Conservation (phyloP, 1,284 basidiomycete species). For the Lentinula novae-zelandiae region DNA sequence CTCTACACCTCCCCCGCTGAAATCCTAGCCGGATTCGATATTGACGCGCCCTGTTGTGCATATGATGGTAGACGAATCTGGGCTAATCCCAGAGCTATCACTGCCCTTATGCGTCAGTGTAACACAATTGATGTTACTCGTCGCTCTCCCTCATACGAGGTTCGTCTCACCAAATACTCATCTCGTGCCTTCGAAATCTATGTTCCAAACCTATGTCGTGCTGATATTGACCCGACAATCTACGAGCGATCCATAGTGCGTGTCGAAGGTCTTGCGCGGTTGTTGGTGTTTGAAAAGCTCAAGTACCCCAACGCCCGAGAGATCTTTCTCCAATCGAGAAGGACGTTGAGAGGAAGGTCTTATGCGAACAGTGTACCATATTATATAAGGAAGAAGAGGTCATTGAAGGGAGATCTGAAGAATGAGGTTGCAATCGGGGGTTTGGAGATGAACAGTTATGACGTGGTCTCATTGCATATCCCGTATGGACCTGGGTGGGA, state of each 20-base stretch:
- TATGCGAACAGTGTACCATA: constrained; percentile 23
- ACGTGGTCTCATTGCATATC: constrained; percentile 52
- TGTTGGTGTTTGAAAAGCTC: constrained; percentile 56
- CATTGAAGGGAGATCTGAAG: constrained; percentile 53
- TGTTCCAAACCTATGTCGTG: constrained; percentile 45
- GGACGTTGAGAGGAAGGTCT: constrained; percentile 46
- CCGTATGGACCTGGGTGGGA: constrained; percentile 64
- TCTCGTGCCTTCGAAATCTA: constrained; percentile 51
- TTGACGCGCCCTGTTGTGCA: constrained; percentile 55
- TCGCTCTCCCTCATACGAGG: constrained; percentile 61
- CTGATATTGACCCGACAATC: constrained; percentile 55
- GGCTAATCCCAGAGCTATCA: constrained; percentile 51
- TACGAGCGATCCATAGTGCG: constrained; percentile 53
- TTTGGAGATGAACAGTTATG: constrained; percentile 58
- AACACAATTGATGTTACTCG: constrained; percentile 57
- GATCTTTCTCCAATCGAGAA: constrained; percentile 40
- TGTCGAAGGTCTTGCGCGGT: constrained; percentile 53
- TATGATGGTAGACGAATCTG: constrained; percentile 53
- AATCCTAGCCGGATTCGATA: constrained; percentile 59
- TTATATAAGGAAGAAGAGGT: constrained; percentile 26
- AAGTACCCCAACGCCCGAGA: constrained; percentile 37
- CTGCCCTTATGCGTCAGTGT: constrained; percentile 57
- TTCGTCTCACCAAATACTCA: constrained; percentile 54
- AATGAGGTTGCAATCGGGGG: constrained; percentile 34
- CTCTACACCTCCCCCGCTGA: constrained; percentile 57